These are phyloP conservation scores for Chlorella sp. DNA, from an alignment of 139 green algal genomes.

Conservation along the genomic window DNA sequence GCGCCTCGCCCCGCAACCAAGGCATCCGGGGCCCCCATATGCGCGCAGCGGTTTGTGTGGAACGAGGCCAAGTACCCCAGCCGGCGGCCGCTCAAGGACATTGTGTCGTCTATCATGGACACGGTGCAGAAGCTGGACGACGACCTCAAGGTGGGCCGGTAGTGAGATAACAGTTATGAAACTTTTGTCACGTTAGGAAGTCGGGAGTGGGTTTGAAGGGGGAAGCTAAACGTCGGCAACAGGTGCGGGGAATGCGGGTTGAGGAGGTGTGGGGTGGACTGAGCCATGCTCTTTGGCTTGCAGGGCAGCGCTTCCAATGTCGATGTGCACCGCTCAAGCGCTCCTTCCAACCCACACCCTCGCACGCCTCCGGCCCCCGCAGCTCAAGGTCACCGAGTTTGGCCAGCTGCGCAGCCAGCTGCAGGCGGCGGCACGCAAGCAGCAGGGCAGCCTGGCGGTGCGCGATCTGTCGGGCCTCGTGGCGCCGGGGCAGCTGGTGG, in stretches of 20 bases:
- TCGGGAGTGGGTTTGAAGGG: no score
- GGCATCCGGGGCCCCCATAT: no score
- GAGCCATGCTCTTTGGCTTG: no score
- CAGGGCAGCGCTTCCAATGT: not conserved
- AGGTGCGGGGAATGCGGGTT: no score
- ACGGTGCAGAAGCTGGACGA: constrained; percentile 91
- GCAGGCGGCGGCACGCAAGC: constrained; percentile 76
- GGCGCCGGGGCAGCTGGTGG: constrained; percentile 63
- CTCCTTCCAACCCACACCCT: not conserved
- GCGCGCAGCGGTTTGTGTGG: constrained; percentile 83
- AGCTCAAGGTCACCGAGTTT: constrained; percentile 65
- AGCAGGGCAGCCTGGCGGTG: constrained; percentile 89
- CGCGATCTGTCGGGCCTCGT: constrained; percentile 78
- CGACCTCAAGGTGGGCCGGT: constrained; percentile 90
- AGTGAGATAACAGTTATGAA: no score
- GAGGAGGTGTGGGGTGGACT: no score
- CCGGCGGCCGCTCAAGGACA: constrained; percentile 87
- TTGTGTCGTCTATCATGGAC: constrained; percentile 89
- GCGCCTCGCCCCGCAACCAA: no score
- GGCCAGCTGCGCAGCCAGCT: constrained; percentile 28
- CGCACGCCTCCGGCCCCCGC: not conserved
- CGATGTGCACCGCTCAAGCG: not conserved
- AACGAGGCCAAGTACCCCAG: constrained; percentile 97
- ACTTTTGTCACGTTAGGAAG: no score
- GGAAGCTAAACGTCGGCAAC: no score